Evolutionary conservation across 768 basidiomycete species (phyloP).

Genomic region (Boletus reticuloceps): DNA sequence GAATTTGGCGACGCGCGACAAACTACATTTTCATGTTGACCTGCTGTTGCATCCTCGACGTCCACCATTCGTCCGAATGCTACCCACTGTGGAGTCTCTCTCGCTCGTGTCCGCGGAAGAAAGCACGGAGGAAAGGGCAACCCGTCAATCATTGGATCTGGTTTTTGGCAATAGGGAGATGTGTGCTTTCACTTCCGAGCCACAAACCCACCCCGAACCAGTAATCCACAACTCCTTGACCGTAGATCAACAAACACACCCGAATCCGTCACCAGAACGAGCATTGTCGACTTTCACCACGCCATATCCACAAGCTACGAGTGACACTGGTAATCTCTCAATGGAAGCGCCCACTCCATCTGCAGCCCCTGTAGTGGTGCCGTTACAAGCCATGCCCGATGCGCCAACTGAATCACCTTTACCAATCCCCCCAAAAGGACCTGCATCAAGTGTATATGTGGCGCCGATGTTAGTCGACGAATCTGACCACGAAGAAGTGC

Average conservation of each 20-base stretch:
- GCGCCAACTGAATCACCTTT: background rate
- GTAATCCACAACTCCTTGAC: background rate
- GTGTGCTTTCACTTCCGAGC: background rate
- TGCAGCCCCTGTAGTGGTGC: background rate
- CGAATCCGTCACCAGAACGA: background rate
- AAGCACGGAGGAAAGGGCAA: conserved; percentile 55
- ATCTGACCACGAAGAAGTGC: conserved; percentile 76
- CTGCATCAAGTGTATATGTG: background rate
- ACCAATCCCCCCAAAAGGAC: conserved; percentile 1
- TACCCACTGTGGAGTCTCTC: conserved; percentile 61
- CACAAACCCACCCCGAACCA: background rate
- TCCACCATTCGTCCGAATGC: conserved; percentile 67
- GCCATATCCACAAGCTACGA: background rate
- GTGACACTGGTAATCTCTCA: background rate
- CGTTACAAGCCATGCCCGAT: background rate
- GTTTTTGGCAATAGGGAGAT: conserved; percentile 13
- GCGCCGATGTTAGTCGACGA: conserved; percentile 27
- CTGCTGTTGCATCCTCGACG: conserved; percentile 75
- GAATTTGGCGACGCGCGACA: conserved; percentile 12
- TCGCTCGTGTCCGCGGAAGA: conserved; percentile 64
- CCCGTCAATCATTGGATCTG: conserved; percentile 42
- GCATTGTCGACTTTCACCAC: background rate
- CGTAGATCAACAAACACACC: background rate
- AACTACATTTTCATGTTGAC: conserved; percentile 45
- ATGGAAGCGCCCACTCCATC: background rate